These are phyloP conservation scores for Danielia reshetovae DNA, from an alignment of 805 yeast genomes.

Conservation along the genomic window DNA sequence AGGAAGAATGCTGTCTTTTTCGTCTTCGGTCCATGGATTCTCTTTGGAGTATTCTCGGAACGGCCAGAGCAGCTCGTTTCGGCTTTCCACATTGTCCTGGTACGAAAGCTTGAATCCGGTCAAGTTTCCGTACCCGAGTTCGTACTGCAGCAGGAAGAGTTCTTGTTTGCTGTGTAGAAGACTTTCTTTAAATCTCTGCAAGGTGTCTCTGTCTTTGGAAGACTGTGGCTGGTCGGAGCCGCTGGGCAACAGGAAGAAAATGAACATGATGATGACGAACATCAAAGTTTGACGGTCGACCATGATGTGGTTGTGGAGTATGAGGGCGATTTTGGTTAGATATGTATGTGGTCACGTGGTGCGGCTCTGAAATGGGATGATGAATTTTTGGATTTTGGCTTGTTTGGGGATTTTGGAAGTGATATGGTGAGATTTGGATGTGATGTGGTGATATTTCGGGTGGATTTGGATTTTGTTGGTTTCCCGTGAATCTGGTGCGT, in stretches of 20 bases:
- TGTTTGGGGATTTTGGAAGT: too few relatives aligned
- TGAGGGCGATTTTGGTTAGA: neutral
- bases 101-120: constrained; percentile 72
- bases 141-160: constrained; percentile 41
- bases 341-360: too few relatives aligned
- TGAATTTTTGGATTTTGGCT: too few relatives aligned
- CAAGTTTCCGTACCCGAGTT: constrained; percentile 60
- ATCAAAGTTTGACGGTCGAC: constrained; percentile 32
- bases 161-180: constrained; percentile 15
- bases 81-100: constrained; percentile 47
- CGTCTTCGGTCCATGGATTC: constrained; percentile 42
- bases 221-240: constrained; percentile 28
- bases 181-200: constrained; percentile 22
- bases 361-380: too few relatives aligned
- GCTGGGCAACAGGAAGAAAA: constrained; percentile 29
- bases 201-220: constrained; percentile 22
- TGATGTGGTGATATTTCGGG: too few relatives aligned
- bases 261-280: constrained; percentile 29
- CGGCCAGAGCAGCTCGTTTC: constrained; percentile 54
- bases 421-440: too few relatives aligned
- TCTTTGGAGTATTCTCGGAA: constrained; percentile 43
- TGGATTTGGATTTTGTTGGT: too few relatives aligned
- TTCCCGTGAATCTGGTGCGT: too few relatives aligned
- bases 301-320: constrained; percentile 3
- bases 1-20: constrained; percentile 58